Percentiles rank a stretch among this genome's conserved stretches.
phyloP scores from a whole-genome alignment of 352 stramenopile genomes.

The Phytophthora quininea region DNA sequence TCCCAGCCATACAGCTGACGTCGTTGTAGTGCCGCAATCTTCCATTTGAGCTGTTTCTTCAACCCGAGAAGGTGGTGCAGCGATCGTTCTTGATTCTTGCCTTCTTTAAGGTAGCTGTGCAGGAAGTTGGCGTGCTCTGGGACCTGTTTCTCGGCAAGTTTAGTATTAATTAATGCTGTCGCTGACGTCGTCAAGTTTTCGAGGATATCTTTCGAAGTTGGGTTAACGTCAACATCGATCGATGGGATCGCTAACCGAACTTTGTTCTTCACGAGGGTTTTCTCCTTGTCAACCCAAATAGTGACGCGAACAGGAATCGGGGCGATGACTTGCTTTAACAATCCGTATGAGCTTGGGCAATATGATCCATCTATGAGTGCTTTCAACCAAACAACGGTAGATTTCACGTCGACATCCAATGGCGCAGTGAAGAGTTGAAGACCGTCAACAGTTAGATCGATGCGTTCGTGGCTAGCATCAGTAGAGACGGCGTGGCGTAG shows the following conservation, averaged over 20 bases:
- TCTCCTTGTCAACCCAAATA: constrained; percentile 59
- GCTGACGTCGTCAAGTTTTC: constrained; percentile 52
- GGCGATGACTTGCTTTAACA: constrained; percentile 71
- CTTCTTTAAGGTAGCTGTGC: constrained; percentile 18
- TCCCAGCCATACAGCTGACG: constrained; percentile 61
- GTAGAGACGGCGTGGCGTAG: constrained; percentile 62
- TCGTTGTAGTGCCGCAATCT: constrained; percentile 65
- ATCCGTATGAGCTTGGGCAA: constrained; percentile 59
- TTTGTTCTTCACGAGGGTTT: constrained; percentile 39
- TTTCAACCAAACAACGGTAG: constrained; percentile 69
- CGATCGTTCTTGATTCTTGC: constrained; percentile 19
- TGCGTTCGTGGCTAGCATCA: constrained; percentile 53
- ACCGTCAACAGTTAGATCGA: constrained; percentile 67
- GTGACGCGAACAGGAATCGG: constrained; percentile 63
- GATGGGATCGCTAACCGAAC: constrained; percentile 65
- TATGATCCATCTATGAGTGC: constrained; percentile 60
- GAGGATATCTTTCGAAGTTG: constrained; percentile 67
- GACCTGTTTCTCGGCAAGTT: constrained; percentile 46
- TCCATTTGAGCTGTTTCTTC: constrained; percentile 67
- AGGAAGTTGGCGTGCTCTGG: constrained; percentile 46
- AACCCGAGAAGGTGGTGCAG: constrained; percentile 52
- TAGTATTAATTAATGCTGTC: constrained; percentile 44
- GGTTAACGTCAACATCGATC: constrained; percentile 56
- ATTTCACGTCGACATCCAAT: constrained; percentile 77
- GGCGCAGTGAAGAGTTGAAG: constrained; percentile 72